Evolutionary conservation across 192 early-diverging fungal species (phyloP).

Genomic region (Coemansia javaensis): DNA sequence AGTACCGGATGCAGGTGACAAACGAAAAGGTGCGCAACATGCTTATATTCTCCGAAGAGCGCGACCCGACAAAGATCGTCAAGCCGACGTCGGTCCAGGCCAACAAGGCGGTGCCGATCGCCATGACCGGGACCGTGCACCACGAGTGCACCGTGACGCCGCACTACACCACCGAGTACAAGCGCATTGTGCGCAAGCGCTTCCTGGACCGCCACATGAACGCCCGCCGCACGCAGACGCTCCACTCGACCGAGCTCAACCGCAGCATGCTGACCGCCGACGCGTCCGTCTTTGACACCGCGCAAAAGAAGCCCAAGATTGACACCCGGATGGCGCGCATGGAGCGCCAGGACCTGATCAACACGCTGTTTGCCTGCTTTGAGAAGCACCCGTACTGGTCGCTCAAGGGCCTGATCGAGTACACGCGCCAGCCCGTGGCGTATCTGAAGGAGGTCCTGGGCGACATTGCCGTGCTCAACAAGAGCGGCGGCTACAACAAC

Average conservation of each 20-base stretch:
- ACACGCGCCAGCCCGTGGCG: conserved; percentile 71
- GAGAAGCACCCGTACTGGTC: conserved; percentile 76
- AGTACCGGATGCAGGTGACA: conserved; percentile 74
- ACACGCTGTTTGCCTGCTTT: conserved; percentile 77
- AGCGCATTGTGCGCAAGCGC: conserved; percentile 64
- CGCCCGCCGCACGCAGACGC: conserved; percentile 15
- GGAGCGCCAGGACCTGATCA: conserved; percentile 78
- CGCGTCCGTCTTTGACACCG: conserved; percentile 29
- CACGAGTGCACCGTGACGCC: conserved; percentile 71
- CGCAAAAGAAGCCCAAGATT: conserved; percentile 46
- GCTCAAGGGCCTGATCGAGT: conserved; percentile 78
- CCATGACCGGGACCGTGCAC: conserved; percentile 62
- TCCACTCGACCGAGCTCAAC: conserved; percentile 37
- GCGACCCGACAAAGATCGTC: conserved; percentile 34
- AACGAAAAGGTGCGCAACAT: conserved; percentile 65
- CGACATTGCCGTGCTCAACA: conserved; percentile 77
- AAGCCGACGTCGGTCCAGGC: conserved; percentile 41
- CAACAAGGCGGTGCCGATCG: conserved; percentile 51
- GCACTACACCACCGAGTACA: conserved; percentile 55
- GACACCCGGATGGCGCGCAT: conserved; percentile 81
- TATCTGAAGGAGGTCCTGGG: conserved; percentile 80
- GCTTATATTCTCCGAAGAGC: conserved; percentile 70
- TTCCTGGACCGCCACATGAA: conserved; percentile 51
- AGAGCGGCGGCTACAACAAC: conserved; percentile 75
- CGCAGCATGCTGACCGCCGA: conserved; percentile 39